Evolutionary conservation across 305 asterid species (phyloP).

Genomic region (Fraxinus nigra): DNA sequence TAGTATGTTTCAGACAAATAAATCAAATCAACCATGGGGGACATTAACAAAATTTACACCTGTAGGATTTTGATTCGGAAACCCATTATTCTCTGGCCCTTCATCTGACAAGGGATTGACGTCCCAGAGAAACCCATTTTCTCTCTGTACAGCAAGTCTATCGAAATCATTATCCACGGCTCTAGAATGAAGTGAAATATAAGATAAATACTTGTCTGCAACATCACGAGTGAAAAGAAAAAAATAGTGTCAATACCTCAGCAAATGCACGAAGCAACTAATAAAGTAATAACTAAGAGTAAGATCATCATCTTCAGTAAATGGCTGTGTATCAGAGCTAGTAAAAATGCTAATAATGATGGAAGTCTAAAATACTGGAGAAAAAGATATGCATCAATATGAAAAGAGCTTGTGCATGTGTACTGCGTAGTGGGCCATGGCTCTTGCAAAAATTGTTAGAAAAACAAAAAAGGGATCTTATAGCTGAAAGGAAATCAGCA

Average conservation of each 20-base stretch:
- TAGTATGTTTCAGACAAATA: constrained; percentile 29
- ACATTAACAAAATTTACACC: constrained; percentile 45
- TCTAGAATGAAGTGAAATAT: constrained; percentile 40
- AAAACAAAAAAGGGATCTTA: neutral
- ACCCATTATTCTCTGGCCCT: constrained; percentile 49
- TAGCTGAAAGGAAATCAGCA: neutral
- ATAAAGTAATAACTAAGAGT: neutral
- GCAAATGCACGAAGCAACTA: neutral
- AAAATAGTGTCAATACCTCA: constrained; percentile 11
- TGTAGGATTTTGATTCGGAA: constrained; percentile 42
- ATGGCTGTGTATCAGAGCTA: neutral
- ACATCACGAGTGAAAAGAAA: constrained; percentile 6
- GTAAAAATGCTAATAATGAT: neutral
- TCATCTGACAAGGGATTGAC: constrained; percentile 55
- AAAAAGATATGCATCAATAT: neutral
- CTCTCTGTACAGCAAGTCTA: constrained; percentile 40
- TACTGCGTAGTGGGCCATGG: neutral
- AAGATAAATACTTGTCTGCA: constrained; percentile 70
- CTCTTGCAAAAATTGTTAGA: neutral
- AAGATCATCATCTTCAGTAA: neutral
- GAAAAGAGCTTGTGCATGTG: neutral
- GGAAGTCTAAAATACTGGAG: neutral
- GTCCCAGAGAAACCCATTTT: constrained; percentile 85
- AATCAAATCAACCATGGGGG: constrained; percentile 41
- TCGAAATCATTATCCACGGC: constrained; percentile 45